These are phyloP conservation scores for Acrodontium crateriforme DNA, from an alignment of 2,329 filamentous ascomycete genomes.

Conservation along the genomic window DNA sequence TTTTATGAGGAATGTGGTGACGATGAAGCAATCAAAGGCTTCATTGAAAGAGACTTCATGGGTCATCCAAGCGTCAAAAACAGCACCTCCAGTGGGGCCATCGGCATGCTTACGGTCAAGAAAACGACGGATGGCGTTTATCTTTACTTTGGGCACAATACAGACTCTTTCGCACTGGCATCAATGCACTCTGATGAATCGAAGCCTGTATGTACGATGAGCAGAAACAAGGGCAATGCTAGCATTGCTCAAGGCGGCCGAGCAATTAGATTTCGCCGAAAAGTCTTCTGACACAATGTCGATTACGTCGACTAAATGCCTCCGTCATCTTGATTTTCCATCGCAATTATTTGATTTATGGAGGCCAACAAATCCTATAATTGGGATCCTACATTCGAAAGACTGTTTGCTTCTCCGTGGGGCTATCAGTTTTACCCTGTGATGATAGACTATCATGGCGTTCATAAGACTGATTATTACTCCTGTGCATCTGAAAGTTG, in stretches of 20 bases:
- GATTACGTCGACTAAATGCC: no score
- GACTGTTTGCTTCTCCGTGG: no score
- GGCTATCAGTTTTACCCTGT: no score
- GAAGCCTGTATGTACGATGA: slow-evolving; percentile 75
- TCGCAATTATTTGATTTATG: no score
- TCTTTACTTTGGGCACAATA: slow-evolving; percentile 93
- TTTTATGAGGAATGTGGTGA: slow-evolving; percentile 35
- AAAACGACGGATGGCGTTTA: slow-evolving; percentile 63
- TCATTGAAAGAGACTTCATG: slow-evolving; percentile 87
- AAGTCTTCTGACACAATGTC: no score
- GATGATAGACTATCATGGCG: no score
- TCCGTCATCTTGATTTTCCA: no score
- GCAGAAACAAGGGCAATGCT: slow-evolving; percentile 47
- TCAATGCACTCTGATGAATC: slow-evolving; percentile 73
- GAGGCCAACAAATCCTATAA: no score
- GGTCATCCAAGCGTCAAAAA: slow-evolving; percentile 70
- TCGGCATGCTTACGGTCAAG: slow-evolving; percentile 84
- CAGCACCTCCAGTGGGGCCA: slow-evolving; percentile 71
- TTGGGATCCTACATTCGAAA: no score
- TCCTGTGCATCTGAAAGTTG: no score
- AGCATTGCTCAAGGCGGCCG: slow-evolving; percentile 22
- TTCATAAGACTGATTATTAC: no score
- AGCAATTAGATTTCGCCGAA: slow-evolving; percentile 8
- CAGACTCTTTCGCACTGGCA: slow-evolving; percentile 70
- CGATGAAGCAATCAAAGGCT: slow-evolving; percentile 58